These are phyloP conservation scores for Globisporangium irregulare DNA, from an alignment of 352 stramenopile species.

Conservation along the genomic window DNA sequence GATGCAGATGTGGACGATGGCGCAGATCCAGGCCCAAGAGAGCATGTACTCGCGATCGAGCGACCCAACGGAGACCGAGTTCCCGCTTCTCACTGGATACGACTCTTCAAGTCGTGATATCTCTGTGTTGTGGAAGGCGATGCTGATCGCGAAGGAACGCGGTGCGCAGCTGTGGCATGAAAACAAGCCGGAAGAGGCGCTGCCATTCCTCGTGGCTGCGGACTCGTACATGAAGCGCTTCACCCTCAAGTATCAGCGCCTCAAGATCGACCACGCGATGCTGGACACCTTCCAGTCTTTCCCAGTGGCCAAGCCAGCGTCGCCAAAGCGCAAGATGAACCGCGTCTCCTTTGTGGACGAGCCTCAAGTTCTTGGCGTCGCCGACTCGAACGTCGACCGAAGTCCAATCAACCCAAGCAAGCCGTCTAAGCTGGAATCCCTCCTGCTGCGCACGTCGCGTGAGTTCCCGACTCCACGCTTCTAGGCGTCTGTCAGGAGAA, in stretches of 20 bases:
- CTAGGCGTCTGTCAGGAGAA: conserved; percentile 27
- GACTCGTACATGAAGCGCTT: conserved; percentile 90
- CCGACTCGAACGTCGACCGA: conserved; percentile 72
- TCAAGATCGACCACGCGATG: conserved; percentile 85
- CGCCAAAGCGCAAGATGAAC: conserved; percentile 31
- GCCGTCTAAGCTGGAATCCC: conserved; percentile 78
- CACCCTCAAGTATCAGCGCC: conserved; percentile 82
- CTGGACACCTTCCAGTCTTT: conserved; percentile 56
- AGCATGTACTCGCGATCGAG: conserved; percentile 34
- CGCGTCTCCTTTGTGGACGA: conserved; percentile 68
- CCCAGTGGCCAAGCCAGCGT: background rate
- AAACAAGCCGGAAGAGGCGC: conserved; percentile 79
- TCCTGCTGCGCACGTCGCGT: conserved; percentile 77
- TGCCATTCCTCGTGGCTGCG: conserved; percentile 73
- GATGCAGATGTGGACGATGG: conserved; percentile 76
- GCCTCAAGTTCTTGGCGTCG: conserved; percentile 61
- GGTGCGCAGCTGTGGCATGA: conserved; percentile 84
- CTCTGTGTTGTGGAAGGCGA: conserved; percentile 78
- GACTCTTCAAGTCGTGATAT: conserved; percentile 67
- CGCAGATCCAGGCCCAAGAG: conserved; percentile 64
- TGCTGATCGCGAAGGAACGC: conserved; percentile 72
- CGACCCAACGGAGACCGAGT: conserved; percentile 47
- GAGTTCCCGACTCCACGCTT: conserved; percentile 79
- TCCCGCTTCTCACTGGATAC: conserved; percentile 61
- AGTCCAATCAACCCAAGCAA: conserved; percentile 72